Base-by-base conservation (phyloP, 2,329 filamentous ascomycete genomes). In the Ophiostoma populinum region DNA sequence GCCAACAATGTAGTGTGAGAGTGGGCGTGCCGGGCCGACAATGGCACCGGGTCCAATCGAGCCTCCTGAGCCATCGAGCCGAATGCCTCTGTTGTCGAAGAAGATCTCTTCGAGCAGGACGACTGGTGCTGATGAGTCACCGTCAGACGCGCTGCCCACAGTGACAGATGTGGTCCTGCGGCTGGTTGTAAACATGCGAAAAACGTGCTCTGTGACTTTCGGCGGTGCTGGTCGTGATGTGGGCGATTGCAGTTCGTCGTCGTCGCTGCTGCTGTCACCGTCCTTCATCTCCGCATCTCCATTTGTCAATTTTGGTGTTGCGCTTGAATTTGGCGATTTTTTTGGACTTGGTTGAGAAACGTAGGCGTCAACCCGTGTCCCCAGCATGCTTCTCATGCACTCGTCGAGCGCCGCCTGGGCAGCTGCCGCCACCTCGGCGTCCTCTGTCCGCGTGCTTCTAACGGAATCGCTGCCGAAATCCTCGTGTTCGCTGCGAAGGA, bases 31-130 rank as follows among this genome's bases (percentile, higher is more conserved):
- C 4, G 53, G 43, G 8, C 53, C 45, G 11, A 62, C 46, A 27
- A 64, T 57, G n/a, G 45, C 52, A 3, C 51, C 65, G 29, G 47
- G 48, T 26, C 49, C 49, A 29, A 13, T 51, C 29, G 19, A 47
- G 62, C 49, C 30, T 48, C 47, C 32, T 12, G 52, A 30, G 25
- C 25, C 25, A n/a, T 28, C 22, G 16, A 10, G n/a, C n/a, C n/a
- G n/a, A n/a, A 11, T 12, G 5, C 24, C 56, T 4, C 46, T 42
- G 4, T 45, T 48, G n/a, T 50, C 55, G 2, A 54, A 51, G 18
- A 63, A 56, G 24, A 59, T 52, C 11, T 53, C 43, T 15, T 58
- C 53, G 13, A 75, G 54, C 2, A 71, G 51, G 13, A 76, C 59
- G 39, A 63, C 28, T 15, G 25, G 16, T 35, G 19, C 18, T 28